Evolutionary conservation across 768 basidiomycete genomes (phyloP).

Genomic region (Termitomyces sp.): DNA sequence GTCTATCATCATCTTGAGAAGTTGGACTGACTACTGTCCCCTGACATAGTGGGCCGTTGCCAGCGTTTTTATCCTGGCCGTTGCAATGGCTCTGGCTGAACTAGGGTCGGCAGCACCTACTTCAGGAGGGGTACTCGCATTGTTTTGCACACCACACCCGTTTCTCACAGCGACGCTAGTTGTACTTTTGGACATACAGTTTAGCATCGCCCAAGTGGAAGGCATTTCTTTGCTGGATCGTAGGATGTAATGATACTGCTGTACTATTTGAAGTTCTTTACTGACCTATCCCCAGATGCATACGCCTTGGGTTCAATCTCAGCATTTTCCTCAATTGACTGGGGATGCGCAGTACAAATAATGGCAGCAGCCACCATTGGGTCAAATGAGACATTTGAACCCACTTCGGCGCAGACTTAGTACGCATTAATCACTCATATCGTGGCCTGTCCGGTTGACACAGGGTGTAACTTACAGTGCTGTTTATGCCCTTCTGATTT

Average conservation of each 20-base stretch:
- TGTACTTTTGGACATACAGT: slow-evolving; percentile 69
- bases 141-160: neutral
- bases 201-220: slow-evolving; percentile 52
- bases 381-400: slow-evolving; percentile 22
- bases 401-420: slow-evolving; percentile 28
- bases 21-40: slow-evolving; percentile 4
- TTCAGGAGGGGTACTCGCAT: slow-evolving; percentile 51
- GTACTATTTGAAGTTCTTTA: slow-evolving; percentile 13
- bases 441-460: neutral
- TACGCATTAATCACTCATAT: slow-evolving; percentile 11
- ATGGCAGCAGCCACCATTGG: slow-evolving; percentile 46
- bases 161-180: slow-evolving; percentile 20
- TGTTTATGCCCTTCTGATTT: slow-evolving; percentile 58
- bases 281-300: slow-evolving; percentile 35
- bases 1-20: neutral
- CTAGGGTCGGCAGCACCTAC: slow-evolving; percentile 69
- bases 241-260: slow-evolving; percentile 47
- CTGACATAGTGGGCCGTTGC: slow-evolving; percentile 53
- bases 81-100: slow-evolving; percentile 68
- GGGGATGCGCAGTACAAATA: slow-evolving; percentile 57
- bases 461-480: slow-evolving; percentile 36
- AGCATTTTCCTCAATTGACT: slow-evolving; percentile 49
- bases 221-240: slow-evolving; percentile 62
- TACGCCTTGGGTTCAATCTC: slow-evolving; percentile 39
- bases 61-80: slow-evolving; percentile 54